Evolutionary conservation across 805 yeast species (phyloP).

Genomic region (Saturnispora zaruensis): DNA sequence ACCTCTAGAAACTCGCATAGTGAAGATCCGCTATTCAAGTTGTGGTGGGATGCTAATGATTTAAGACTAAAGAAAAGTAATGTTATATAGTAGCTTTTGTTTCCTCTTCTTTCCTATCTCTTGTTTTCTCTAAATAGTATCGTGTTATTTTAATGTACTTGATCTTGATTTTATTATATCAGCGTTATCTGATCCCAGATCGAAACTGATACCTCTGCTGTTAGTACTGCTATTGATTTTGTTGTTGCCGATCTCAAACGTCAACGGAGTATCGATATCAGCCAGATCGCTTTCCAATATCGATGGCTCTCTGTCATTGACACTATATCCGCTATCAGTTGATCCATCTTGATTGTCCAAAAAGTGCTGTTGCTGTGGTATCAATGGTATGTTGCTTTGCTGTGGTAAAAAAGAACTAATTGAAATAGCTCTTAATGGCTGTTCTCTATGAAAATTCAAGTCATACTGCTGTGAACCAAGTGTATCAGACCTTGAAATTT

Average conservation of each 20-base stretch:
- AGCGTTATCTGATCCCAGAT: background rate
- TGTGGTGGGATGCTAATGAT: slow-evolving; percentile 43
- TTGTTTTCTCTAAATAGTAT: background rate
- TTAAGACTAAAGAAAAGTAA: slow-evolving; percentile 21
- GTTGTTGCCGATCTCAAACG: background rate
- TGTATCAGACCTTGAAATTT: background rate
- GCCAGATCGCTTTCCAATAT: background rate
- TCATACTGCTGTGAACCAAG: slow-evolving; percentile 1
- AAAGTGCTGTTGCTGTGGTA: slow-evolving; percentile 13
- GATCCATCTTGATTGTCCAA: slow-evolving; percentile 4
- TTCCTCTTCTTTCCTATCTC: background rate
- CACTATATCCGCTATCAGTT: background rate
- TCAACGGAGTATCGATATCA: background rate
- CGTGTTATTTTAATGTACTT: background rate
- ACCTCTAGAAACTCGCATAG: slow-evolving; percentile 29
- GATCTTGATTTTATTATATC: slow-evolving; percentile 7
- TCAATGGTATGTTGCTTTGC: background rate
- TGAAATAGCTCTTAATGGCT: slow-evolving; percentile 8
- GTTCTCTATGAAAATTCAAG: background rate
- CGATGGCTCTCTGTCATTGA: background rate
- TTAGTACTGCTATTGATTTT: background rate
- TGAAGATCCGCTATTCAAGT: slow-evolving; percentile 38
- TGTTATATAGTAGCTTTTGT: background rate
- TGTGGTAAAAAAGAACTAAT: slow-evolving; percentile 1
- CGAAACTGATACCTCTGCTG: slow-evolving; percentile 1